Evolutionary conservation across 495 filamentous ascomycete genomes (phyloP).

Genomic region (Letharia columbiana): DNA sequence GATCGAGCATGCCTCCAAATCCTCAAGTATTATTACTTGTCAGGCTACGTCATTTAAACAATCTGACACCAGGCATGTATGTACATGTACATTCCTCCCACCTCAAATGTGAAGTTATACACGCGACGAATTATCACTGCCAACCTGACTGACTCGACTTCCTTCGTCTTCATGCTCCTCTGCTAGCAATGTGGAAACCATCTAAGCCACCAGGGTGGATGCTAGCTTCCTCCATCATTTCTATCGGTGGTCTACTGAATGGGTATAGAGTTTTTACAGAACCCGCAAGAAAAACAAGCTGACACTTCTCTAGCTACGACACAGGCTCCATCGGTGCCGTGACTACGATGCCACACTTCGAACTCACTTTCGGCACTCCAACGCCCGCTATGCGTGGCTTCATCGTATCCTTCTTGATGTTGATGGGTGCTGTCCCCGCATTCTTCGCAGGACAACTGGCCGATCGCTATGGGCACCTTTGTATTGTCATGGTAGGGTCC

Average conservation of each 20-base stretch:
- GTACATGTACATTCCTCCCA: no score
- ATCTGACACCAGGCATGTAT: no score
- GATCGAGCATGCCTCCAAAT: no score
- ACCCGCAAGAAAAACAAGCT: background rate
- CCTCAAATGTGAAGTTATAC: no score
- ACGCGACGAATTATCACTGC: no score
- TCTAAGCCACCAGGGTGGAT: no score
- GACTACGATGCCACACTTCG: slow-evolving; percentile 52
- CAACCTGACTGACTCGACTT: no score
- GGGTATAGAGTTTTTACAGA: slow-evolving; percentile 11
- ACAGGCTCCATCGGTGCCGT: slow-evolving; percentile 57
- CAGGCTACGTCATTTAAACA: no score
- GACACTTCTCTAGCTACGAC: slow-evolving; percentile 36
- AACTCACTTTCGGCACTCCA: slow-evolving; percentile 40
- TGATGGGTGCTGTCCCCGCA: slow-evolving; percentile 52
- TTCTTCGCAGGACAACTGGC: slow-evolving; percentile 56
- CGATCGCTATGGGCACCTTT: slow-evolving; percentile 48
- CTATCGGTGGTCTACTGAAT: slow-evolving; percentile 17
- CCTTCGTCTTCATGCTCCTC: no score
- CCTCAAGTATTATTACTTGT: no score
- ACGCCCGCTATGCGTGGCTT: slow-evolving; percentile 30
- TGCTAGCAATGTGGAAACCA: no score
- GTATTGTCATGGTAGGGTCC: slow-evolving; percentile 44
- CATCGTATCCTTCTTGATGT: slow-evolving; percentile 54
- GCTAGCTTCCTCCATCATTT: no score